Percentiles rank a stretch among this genome's conserved stretches.
Conservation (phyloP, 345 rosid genomes). For the Gossypium arboreum region DNA sequence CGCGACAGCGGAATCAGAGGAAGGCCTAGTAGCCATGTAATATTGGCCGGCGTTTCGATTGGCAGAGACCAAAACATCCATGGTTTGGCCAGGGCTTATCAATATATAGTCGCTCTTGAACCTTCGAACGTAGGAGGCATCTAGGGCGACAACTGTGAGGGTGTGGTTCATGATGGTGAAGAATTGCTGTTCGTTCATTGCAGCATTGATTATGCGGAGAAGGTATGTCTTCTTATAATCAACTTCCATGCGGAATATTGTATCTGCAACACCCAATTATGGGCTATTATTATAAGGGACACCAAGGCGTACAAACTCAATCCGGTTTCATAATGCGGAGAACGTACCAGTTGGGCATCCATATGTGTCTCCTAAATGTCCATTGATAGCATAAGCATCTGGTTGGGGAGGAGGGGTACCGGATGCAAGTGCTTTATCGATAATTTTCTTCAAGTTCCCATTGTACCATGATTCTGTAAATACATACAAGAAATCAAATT, state of each 20-base stretch:
- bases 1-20: not conserved
- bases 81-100: constrained; percentile 31
- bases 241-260: constrained; percentile 16
- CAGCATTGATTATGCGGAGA: constrained; percentile 30
- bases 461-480: constrained; percentile 23
- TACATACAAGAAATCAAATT: not conserved
- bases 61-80: constrained; percentile 30
- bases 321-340: not conserved
- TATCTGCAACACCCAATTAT: constrained; percentile 14
- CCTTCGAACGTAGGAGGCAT: constrained; percentile 26
- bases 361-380: constrained; percentile 30
- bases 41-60: constrained; percentile 19
- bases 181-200: constrained; percentile 23
- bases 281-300: not conserved
- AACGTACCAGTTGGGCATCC: constrained; percentile 24
- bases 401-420: constrained; percentile 9
- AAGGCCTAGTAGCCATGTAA: constrained; percentile 30
- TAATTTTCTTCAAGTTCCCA: constrained; percentile 6
- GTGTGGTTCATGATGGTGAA: constrained; percentile 26
- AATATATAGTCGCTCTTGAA: constrained; percentile 13
- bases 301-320: not conserved
- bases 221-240: constrained; percentile 30
- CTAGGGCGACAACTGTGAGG: constrained; percentile 29
- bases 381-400: constrained; percentile 26
- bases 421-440: constrained; percentile 6